Evolutionary conservation across 768 basidiomycete species (phyloP).

Genomic region (Amanita polypyramis): DNA sequence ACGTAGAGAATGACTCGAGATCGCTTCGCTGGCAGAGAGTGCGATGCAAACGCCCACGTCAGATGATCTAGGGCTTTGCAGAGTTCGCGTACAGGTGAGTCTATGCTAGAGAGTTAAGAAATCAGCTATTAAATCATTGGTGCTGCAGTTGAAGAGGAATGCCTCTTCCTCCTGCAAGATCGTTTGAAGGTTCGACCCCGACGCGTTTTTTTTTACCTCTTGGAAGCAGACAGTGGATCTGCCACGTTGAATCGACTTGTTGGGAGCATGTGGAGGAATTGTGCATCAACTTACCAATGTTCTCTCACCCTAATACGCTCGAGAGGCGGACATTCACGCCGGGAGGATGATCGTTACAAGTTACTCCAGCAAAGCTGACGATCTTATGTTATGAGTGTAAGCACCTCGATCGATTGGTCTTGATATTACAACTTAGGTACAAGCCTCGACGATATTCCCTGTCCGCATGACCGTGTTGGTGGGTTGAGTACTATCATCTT

Average conservation of each 20-base stretch:
- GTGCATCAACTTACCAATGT: too few species aligned
- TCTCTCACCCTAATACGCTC: too few species aligned
- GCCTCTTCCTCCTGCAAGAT: background rate
- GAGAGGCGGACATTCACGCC: slow-evolving; percentile 96
- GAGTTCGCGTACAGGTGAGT: too few species aligned
- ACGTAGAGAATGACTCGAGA: background rate
- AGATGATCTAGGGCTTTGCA: background rate
- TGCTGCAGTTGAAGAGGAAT: background rate
- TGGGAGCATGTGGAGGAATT: background rate
- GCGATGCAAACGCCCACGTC: background rate
- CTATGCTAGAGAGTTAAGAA: too few species aligned
- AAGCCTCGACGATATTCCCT: too few species aligned
- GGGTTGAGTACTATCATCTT: too few species aligned
- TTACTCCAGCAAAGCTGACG: slow-evolving; percentile 87
- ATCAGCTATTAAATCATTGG: background rate
- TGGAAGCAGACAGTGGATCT: background rate
- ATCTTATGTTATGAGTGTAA: slow-evolving; percentile 80
- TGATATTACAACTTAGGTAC: too few species aligned
- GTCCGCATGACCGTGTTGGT: too few species aligned
- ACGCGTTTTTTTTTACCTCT: background rate
- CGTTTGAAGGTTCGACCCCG: background rate
- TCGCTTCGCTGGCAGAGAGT: background rate
- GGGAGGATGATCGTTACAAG: slow-evolving; percentile 96
- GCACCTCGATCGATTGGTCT: too few species aligned
- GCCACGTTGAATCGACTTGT: background rate